phyloP scores from a whole-genome alignment of 352 stramenopile genomes.

The Pythium rishiriense region DNA sequence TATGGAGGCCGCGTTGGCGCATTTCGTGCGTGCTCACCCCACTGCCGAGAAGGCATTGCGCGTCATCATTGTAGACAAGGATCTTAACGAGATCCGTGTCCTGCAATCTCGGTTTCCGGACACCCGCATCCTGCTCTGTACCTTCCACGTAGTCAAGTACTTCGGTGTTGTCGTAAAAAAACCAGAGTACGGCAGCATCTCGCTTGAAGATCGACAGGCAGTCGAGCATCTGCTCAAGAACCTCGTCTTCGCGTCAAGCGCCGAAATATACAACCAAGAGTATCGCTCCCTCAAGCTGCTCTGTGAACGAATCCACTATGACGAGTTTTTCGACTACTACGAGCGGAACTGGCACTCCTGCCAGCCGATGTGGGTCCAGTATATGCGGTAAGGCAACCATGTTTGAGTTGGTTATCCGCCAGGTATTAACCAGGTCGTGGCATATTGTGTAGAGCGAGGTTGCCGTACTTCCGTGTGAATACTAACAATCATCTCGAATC shows the following conservation, averaged over 20 bases:
- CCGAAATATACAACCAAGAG: constrained; percentile 14
- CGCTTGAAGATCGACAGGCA: background rate
- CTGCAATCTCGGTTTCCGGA: constrained; percentile 4
- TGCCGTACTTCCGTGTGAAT: constrained; percentile 32
- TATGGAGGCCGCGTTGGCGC: background rate
- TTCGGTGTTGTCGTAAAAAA: constrained; percentile 7
- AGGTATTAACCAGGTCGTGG: too few relatives aligned
- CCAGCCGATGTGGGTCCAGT: too few relatives aligned
- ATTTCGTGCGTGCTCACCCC: background rate
- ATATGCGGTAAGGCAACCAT: constrained; percentile 6
- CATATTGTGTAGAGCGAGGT: too few relatives aligned
- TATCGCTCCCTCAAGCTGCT: constrained; percentile 8
- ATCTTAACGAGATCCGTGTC: constrained; percentile 25
- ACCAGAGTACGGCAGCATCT: constrained; percentile 24
- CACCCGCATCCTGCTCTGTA: constrained; percentile 13
- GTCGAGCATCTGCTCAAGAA: background rate
- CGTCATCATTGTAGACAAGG: constrained; percentile 26
- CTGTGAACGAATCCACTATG: background rate
- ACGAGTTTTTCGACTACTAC: constrained; percentile 25
- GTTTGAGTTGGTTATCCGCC: constrained; percentile 25
- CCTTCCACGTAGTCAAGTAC: constrained; percentile 24
- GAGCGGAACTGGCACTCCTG: constrained; percentile 30
- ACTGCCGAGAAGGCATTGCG: background rate
- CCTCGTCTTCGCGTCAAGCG: constrained; percentile 20
- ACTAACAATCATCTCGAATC: constrained; percentile 36